Evolutionary conservation across 768 basidiomycete species (phyloP).

Genomic region (Piloderma croceum): DNA sequence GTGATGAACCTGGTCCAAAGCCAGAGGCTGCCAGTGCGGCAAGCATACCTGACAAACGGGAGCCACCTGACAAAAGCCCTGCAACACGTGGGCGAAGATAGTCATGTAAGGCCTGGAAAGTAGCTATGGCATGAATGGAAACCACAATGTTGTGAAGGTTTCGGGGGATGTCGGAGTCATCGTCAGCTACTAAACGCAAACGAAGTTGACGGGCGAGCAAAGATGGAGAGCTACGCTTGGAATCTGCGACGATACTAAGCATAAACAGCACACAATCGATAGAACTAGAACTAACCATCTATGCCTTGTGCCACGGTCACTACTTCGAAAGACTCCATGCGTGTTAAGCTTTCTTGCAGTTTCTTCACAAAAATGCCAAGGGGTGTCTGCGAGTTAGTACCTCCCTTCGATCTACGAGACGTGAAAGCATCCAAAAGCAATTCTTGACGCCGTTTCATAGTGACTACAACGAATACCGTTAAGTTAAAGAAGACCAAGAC

Average conservation of each 20-base stretch:
- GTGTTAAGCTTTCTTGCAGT: conserved; percentile 89
- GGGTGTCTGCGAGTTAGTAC: conserved; percentile 45
- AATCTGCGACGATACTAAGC: conserved; percentile 44
- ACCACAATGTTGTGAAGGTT: conserved; percentile 87
- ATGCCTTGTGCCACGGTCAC: conserved; percentile 77
- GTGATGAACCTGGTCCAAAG: conserved; percentile 47
- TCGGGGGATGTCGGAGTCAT: conserved; percentile 84
- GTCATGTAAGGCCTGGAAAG: conserved; percentile 94
- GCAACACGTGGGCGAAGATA: conserved; percentile 89
- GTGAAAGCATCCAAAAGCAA: conserved; percentile 77
- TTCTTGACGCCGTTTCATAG: conserved; percentile 60
- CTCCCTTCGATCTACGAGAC: conserved; percentile 40
- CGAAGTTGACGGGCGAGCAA: conserved; percentile 90
- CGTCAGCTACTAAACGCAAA: conserved; percentile 82
- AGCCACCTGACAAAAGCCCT: conserved; percentile 52
- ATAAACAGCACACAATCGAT: conserved; percentile 4
- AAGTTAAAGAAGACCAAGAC: conserved; percentile 9
- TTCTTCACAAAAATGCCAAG: conserved; percentile 87
- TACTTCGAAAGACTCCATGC: conserved; percentile 95
- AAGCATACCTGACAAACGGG: conserved; percentile 81
- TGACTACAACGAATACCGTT: conserved; percentile 41
- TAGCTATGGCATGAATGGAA: conserved; percentile 97
- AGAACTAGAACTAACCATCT: conserved; percentile 53
- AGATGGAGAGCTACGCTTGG: conserved; percentile 85
- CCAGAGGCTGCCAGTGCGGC: conserved; percentile 83